A percentile compares a stretch with the other conserved stretches of the same genome.
These are phyloP conservation scores for Podaxis sp. DNA, from an alignment of 768 basidiomycete species.

Conservation along the genomic window DNA sequence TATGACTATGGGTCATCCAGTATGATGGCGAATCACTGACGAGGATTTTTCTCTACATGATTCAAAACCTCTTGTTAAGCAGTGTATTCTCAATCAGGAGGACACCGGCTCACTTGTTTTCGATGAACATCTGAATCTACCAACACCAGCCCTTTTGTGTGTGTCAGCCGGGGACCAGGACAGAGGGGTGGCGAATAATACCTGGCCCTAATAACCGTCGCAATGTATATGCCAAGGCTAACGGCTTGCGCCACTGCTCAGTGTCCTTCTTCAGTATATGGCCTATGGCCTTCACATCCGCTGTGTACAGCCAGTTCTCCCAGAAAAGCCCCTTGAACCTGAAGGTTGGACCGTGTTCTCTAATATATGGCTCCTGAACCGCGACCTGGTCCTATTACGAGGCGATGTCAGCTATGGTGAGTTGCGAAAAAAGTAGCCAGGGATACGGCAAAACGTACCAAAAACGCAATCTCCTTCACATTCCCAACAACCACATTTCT, in stretches of 20 bases:
- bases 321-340: constrained; percentile 5
- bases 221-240: constrained; percentile 33
- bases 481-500: background rate
- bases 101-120: constrained; percentile 31
- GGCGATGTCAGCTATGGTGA: background rate
- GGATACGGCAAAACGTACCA: background rate
- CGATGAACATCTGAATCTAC: constrained; percentile 43
- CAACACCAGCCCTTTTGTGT: constrained; percentile 43
- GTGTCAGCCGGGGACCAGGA: background rate
- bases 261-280: constrained; percentile 57
- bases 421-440: background rate
- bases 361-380: background rate
- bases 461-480: constrained; percentile 1
- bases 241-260: constrained; percentile 54
- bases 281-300: constrained; percentile 58
- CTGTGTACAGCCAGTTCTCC: constrained; percentile 43
- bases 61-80: background rate
- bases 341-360: constrained; percentile 10
- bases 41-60: constrained; percentile 2
- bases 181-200: background rate
- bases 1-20: background rate
- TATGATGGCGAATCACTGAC: background rate
- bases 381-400: background rate
- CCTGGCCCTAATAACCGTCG: constrained; percentile 42
- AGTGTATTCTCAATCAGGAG: background rate